phyloP scores from a whole-genome alignment of 305 asterid species.

The Lippia alba region DNA sequence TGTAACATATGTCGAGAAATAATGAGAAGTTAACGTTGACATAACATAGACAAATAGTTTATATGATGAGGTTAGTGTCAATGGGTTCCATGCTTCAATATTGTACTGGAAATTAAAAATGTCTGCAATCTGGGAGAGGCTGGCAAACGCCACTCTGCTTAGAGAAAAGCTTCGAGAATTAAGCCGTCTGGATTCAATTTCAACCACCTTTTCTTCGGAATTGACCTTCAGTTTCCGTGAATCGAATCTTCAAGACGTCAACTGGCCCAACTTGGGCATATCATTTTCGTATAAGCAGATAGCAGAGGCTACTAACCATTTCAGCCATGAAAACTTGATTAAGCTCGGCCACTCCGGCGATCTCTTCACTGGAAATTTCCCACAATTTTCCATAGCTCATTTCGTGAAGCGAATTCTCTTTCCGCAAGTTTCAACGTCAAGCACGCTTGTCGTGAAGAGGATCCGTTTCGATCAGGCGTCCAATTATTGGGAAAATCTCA shows the following conservation, averaged over 20 bases:
- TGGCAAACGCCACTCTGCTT: constrained; percentile 28
- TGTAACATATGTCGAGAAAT: too few relatives aligned
- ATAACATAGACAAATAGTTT: too few relatives aligned
- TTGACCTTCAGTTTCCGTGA: background rate
- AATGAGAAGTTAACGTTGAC: too few relatives aligned
- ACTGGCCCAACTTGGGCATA: constrained; percentile 37
- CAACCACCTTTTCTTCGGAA: background rate
- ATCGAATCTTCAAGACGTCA: constrained; percentile 8
- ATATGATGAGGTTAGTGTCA: too few relatives aligned
- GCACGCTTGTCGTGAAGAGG: too few relatives aligned
- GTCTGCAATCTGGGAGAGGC: constrained; percentile 27
- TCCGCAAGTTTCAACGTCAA: too few relatives aligned
- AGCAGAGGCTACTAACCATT: constrained; percentile 46
- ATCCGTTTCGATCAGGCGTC: constrained; percentile 8
- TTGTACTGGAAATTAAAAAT: background rate
- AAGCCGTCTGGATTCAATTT: background rate
- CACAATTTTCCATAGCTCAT: constrained; percentile 37
- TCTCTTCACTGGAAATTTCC: constrained; percentile 48
- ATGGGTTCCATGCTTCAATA: background rate
- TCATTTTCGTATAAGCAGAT: constrained; percentile 51
- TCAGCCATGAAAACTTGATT: constrained; percentile 46
- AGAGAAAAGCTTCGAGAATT: constrained; percentile 27
- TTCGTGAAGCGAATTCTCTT: constrained; percentile 43
- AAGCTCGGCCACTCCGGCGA: constrained; percentile 60
- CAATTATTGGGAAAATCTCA: constrained; percentile 37